Evolutionary conservation across 805 yeast genomes (phyloP).

Genomic region (Saccharomycopsis guyanensis): DNA sequence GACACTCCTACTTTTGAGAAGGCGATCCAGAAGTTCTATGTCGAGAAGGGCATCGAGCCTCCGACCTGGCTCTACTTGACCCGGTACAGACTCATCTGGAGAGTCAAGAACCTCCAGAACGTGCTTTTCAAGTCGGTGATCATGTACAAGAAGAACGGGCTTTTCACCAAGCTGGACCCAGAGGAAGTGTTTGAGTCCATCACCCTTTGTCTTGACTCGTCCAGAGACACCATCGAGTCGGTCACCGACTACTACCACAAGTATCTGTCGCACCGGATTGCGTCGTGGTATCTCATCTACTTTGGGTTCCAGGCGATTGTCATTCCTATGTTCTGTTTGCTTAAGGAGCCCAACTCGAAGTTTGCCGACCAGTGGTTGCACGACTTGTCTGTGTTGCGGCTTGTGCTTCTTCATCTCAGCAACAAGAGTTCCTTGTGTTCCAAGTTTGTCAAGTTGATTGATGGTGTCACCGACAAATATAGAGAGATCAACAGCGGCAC

Average conservation of each 20-base stretch:
- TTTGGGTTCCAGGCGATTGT: constrained; percentile 57
- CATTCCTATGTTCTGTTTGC: constrained; percentile 46
- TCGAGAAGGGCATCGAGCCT: not conserved
- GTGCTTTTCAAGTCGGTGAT: constrained; percentile 49
- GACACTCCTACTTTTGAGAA: constrained; percentile 29
- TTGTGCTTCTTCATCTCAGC: not conserved
- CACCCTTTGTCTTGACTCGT: constrained; percentile 41
- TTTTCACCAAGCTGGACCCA: constrained; percentile 30
- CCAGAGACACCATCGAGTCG: constrained; percentile 45
- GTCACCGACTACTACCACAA: constrained; percentile 28
- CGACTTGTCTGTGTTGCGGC: constrained; percentile 16
- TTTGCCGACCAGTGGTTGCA: constrained; percentile 35
- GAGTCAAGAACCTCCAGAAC: constrained; percentile 48
- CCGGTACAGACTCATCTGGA: constrained; percentile 48
- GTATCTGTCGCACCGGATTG: constrained; percentile 23
- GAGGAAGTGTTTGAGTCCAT: constrained; percentile 44
- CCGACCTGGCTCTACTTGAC: constrained; percentile 51
- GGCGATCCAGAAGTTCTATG: constrained; percentile 23
- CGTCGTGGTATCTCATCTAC: constrained; percentile 58
- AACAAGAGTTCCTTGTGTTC: constrained; percentile 1
- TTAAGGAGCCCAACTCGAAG: constrained; percentile 42
- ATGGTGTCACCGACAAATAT: constrained; percentile 6
- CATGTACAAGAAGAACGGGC: constrained; percentile 42
- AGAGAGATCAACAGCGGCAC: not conserved
- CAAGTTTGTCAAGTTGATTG: constrained; percentile 16